Conservation (phyloP, 2,329 filamentous ascomycete species). For the Stylonectria norvegica region DNA sequence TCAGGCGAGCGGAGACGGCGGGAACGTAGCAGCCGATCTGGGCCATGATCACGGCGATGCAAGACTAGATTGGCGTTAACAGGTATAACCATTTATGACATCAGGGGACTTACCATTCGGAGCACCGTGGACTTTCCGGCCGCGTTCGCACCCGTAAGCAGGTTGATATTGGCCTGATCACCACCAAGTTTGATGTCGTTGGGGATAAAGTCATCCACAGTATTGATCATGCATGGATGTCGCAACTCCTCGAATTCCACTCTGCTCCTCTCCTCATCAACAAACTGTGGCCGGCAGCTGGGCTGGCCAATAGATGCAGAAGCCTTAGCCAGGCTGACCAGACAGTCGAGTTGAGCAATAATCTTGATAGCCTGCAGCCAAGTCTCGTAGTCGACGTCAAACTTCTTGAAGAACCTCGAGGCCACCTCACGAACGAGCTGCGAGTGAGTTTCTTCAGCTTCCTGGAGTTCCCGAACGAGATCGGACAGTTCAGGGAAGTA, state of each 20-base stretch:
- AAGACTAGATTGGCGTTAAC: constrained; percentile 58
- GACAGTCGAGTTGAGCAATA: constrained; percentile 87
- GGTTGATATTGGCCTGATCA: constrained; percentile 73
- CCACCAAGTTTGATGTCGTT: constrained; percentile 91
- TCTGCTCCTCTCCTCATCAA: constrained; percentile 78
- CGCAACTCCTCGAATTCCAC: constrained; percentile 91
- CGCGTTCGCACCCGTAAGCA: constrained; percentile 93
- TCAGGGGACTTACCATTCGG: constrained; percentile 68
- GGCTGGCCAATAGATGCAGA: constrained; percentile 81
- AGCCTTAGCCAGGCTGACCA: constrained; percentile 88
- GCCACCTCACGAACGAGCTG: constrained; percentile 88
- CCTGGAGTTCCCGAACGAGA: constrained; percentile 83
- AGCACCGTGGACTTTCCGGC: constrained; percentile 96
- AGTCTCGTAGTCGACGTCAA: constrained; percentile 78
- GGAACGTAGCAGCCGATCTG: constrained; percentile 94
- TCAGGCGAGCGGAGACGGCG: constrained; percentile 75
- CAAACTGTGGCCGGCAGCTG: constrained; percentile 83
- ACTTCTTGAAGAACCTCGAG: constrained; percentile 77
- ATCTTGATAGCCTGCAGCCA: constrained; percentile 92
- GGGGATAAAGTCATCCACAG: constrained; percentile 90
- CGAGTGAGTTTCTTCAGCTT: constrained; percentile 88
- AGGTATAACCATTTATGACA: neutral
- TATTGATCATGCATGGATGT: constrained; percentile 90
- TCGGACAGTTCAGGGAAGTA: constrained; percentile 82
- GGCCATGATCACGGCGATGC: constrained; percentile 93